Base-by-base conservation (phyloP, 208 protist species). In the Trypanosoma scelopori region DNA sequence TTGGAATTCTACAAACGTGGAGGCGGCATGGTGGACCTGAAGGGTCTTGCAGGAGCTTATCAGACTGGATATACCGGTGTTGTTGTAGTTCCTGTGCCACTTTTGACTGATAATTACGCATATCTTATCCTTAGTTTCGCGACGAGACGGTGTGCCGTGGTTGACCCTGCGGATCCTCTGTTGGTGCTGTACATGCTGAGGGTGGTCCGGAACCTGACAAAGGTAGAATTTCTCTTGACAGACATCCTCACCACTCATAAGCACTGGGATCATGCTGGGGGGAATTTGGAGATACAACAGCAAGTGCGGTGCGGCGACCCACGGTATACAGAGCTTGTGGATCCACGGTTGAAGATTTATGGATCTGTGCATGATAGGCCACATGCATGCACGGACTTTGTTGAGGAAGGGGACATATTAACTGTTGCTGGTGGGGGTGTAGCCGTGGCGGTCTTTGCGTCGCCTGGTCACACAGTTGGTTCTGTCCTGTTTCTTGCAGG, bases 191-290 rank as follows among this genome's bases (percentile, higher is more conserved):
- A 79, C 45, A 57, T 84, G 28, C 28, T 92, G 37, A 45, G 56
- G 15, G 61, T 89, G n/a, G 55, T 76, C 15, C 62, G 62, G 22
- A 42, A 76, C 50, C 32, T 61, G n/a, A 75, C 53, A 12, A 42
- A 51, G 39, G 46, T 71, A 11, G 42, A 71, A 9, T 73, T 81
- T 64, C 49, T 82, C 48, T 39, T 96, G 23, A 89, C 89, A 9
- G 83, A 94, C 16, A 77, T 98, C 16, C 79, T 98, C 47, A 97
- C 91, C 3, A 98, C 97, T 9, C 97, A 98, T 85, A 97, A 98
- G 78, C 97, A 98, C 81, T 97, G 87, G 91, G 97, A 98, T 66
- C 95, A 98, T 69, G 82, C 91, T 15, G 95, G 96, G 22, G 97
- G 95, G 42, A 98, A 98, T 74, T 37, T 87, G 49, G 65, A 86